Evolutionary conservation across 345 rosid genomes (phyloP), one percentile per base, ranked within the genome.

Genomic region (Salix suchowensis): DNA sequence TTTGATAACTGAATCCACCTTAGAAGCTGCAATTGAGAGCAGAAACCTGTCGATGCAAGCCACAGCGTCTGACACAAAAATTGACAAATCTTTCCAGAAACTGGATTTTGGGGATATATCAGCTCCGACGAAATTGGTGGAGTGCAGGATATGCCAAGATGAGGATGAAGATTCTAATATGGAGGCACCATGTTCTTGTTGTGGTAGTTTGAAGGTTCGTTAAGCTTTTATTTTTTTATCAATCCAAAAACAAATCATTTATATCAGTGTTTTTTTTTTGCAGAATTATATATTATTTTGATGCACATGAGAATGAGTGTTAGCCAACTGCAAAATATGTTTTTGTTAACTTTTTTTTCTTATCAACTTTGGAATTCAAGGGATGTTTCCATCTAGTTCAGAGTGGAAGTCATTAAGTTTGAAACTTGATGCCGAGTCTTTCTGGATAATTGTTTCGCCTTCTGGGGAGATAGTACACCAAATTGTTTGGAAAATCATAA

Each of bases 91-190:
- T 77, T 72, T 72, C 1, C 80, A 75, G 14, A 75, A 77, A 74
- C 60, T 84, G 15, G 89, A 88, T 50, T 86, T 87, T 23, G 87
- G 82, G 62, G 88, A 85, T 60, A 48, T 87, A 36, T 86, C 81
- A 2, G 75, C 85, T 65, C 85, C 82, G 0, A 61, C 84, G 70
- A 85, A 86, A 81, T 75, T 93, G 83, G 97, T 86, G n/a, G 91
- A 91, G 65, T 95, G 98, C 80, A 88, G 96, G 86, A 95, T 95
- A 65, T 95, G 98, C 84, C 98, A 91, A 77, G 98, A 93, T 48
- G 97, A 95, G 36, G 98, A 91, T 75, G 84, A 73, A 61, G 94
- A 89, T 82, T 88, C 89, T 2, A 90, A 90, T 44, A 93, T 95
- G 98, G 98, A 95, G 87, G 82, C 90, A 18, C 98, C 97, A 54